A percentile compares a stretch with the other conserved stretches of the same genome.
Evolutionary conservation across 2,329 filamentous ascomycete species (phyloP).

Genomic region (Claviceps sp.): DNA sequence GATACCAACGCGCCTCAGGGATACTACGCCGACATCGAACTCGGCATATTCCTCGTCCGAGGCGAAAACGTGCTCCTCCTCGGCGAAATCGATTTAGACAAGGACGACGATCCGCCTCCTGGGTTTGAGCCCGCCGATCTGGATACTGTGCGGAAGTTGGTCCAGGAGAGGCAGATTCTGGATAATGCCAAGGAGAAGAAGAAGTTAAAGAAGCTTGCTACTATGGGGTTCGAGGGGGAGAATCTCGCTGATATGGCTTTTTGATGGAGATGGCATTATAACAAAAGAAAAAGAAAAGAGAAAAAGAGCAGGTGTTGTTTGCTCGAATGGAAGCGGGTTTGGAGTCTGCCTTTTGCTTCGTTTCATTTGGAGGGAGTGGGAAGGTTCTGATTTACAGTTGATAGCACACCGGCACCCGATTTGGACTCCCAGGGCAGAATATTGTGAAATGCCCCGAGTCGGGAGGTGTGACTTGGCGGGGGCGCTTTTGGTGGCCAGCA

Average conservation of each 20-base stretch:
- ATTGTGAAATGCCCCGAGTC: conserved; percentile 46
- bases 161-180: conserved; percentile 54
- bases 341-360: background rate
- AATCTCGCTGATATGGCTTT: conserved; percentile 62
- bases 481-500: background rate
- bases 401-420: background rate
- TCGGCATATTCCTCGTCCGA: conserved; percentile 81
- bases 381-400: background rate
- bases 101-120: conserved; percentile 76
- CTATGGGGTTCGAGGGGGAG: conserved; percentile 80
- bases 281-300: too few species aligned
- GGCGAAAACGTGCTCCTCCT: conserved; percentile 95
- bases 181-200: conserved; percentile 64
- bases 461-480: background rate
- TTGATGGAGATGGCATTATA: conserved; percentile 17
- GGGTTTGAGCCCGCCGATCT: conserved; percentile 54
- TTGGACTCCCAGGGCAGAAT: conserved; percentile 34
- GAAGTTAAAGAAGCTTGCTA: conserved; percentile 55
- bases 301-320: too few species aligned
- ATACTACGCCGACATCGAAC: conserved; percentile 71
- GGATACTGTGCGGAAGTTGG: conserved; percentile 57
- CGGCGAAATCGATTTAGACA: conserved; percentile 93
- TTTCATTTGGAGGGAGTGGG: background rate
- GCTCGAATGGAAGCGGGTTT: background rate
- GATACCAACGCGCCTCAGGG: conserved; percentile 22